These are phyloP conservation scores for Citrullus mucosospermus DNA, from an alignment of 306 rosid species.

Conservation along the genomic window DNA sequence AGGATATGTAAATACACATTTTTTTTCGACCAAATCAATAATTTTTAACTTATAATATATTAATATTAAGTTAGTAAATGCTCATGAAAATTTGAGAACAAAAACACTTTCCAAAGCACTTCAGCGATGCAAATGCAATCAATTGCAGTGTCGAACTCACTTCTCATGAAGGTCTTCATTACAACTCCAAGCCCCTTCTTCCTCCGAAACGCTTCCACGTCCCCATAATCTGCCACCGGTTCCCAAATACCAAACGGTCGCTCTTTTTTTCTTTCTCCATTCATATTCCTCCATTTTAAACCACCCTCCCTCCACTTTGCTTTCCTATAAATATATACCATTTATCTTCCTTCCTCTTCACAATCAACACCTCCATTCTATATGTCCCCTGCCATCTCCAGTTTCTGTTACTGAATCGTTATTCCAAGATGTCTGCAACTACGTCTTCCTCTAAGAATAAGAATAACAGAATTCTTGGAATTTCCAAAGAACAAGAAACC, in stretches of 20 bases:
- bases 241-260: background rate
- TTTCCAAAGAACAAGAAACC: background rate
- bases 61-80: too few relatives aligned
- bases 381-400: background rate
- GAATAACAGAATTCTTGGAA: background rate
- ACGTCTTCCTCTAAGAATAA: background rate
- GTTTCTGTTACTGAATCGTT: background rate
- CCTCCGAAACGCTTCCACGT: background rate
- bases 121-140: too few relatives aligned
- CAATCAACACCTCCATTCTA: background rate
- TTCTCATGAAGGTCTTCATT: too few relatives aligned
- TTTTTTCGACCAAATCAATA: too few relatives aligned
- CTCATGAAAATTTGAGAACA: too few relatives aligned
- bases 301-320: background rate
- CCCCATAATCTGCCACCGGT: background rate
- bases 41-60: too few relatives aligned
- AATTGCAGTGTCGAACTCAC: too few relatives aligned
- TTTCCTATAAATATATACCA: background rate
- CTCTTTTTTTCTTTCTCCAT: background rate
- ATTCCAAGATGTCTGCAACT: background rate
- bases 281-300: background rate
- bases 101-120: too few relatives aligned
- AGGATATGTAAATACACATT: too few relatives aligned
- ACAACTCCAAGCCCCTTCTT: background rate
- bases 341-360: background rate